Conservation (phyloP, 169 alveolate species). For the Eimeria sp. region DNA sequence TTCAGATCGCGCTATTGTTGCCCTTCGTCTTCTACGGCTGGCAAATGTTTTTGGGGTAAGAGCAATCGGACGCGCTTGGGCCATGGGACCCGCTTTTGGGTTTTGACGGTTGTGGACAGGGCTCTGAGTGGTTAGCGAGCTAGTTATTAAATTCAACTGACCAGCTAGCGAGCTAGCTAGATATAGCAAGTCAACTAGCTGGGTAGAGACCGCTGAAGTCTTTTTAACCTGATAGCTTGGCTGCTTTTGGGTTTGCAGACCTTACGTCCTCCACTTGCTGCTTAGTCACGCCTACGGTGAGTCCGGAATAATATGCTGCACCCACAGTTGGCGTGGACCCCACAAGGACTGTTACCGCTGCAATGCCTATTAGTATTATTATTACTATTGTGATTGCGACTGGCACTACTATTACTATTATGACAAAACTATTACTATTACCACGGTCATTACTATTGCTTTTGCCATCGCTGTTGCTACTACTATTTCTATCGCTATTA, state of each 20-base stretch:
- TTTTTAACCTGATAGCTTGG: neutral
- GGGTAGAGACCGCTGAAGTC: neutral
- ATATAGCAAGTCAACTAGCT: neutral
- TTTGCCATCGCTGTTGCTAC: neutral
- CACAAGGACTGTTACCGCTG: neutral
- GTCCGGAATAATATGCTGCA: neutral
- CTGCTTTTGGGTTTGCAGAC: neutral
- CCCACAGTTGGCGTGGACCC: neutral
- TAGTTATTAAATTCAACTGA: too few species aligned
- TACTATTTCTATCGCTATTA: neutral
- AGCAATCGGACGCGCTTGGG: neutral
- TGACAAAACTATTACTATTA: neutral
- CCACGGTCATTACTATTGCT: neutral
- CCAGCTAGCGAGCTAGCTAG: neutral
- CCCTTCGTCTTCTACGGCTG: conserved; percentile 38
- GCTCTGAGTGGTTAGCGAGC: neutral
- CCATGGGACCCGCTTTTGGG: neutral
- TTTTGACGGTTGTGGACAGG: neutral
- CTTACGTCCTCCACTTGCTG: conserved; percentile 7
- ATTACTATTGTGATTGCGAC: neutral
- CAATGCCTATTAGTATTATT: neutral
- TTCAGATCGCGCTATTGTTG: neutral
- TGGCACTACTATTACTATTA: neutral
- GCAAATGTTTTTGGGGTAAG: conserved; percentile 24
- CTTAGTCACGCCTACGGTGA: conserved; percentile 34